phyloP scores from a whole-genome alignment of 331 rosid genomes.

The Pyrus hybrid region DNA sequence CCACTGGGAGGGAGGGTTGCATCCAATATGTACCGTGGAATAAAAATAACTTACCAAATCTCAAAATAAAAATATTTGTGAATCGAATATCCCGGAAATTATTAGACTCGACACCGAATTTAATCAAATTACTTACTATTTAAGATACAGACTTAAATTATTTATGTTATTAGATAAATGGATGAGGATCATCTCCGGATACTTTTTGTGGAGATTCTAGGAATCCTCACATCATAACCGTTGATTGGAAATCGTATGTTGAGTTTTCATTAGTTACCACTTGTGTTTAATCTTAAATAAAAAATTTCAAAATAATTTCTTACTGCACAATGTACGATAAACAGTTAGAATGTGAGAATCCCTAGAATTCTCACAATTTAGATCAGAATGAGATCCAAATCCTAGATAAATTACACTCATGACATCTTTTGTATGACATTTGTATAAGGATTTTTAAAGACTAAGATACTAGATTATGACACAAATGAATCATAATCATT shows the following conservation, averaged over 20 bases:
- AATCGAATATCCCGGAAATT: background rate
- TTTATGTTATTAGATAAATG: too few species aligned
- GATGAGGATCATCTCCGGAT: too few species aligned
- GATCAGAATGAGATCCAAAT: too few species aligned
- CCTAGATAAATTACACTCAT: background rate
- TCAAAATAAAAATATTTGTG: background rate
- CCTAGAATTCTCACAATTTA: accelerated
- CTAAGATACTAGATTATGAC: background rate
- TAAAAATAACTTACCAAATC: background rate
- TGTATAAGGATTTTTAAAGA: background rate
- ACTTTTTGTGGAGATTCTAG: too few species aligned
- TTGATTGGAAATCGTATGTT: too few species aligned
- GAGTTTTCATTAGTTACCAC: too few species aligned
- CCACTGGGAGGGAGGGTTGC: conserved; percentile 21
- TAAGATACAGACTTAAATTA: background rate
- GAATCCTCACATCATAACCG: too few species aligned
- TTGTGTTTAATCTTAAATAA: too few species aligned
- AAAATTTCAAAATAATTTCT: too few species aligned
- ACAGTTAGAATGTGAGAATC: too few species aligned
- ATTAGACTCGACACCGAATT: background rate
- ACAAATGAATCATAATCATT: background rate
- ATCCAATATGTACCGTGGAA: background rate
- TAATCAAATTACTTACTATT: background rate
- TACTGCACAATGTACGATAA: too few species aligned
- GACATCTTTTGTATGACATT: background rate